Evolutionary conservation across 441 rosid genomes (phyloP).

Genomic region (Populus tomentosa): DNA sequence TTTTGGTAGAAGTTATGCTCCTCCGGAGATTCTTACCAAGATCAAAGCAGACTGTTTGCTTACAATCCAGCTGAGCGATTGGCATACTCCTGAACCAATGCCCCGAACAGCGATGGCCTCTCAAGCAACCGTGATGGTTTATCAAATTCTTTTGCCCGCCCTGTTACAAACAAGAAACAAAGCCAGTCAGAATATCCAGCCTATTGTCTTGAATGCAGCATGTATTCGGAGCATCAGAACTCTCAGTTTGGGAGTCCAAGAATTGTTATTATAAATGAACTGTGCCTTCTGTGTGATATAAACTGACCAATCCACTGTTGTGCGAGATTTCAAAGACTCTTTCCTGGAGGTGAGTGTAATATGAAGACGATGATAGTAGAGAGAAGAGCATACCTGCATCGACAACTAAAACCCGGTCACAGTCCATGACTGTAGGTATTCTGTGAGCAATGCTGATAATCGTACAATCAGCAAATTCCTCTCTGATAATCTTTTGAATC

Average conservation of each 20-base stretch:
- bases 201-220: not conserved
- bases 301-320: not conserved
- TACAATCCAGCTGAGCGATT: constrained; percentile 69
- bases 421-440: constrained; percentile 97
- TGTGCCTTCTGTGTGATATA: not conserved
- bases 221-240: not conserved
- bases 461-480: constrained; percentile 74
- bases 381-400: constrained; percentile 55
- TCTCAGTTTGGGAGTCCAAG: not conserved
- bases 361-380: not conserved
- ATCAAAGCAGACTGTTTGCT: not conserved
- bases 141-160: constrained; percentile 71
- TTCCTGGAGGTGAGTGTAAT: not conserved
- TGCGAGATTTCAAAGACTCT: not conserved
- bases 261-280: not conserved
- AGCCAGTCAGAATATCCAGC: not conserved
- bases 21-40: not conserved
- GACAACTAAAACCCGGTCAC: constrained; percentile 79
- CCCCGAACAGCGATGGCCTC: constrained; percentile 70
- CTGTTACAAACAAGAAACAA: constrained; percentile 27
- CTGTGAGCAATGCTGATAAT: constrained; percentile 96
- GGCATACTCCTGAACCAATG: constrained; percentile 91
- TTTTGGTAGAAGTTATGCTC: not conserved
- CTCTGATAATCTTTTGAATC: constrained; percentile 84
- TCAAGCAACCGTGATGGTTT: constrained; percentile 67